phyloP scores from a whole-genome alignment of 164 flowering plant genomes.

The Tetrastigma voinierianum region DNA sequence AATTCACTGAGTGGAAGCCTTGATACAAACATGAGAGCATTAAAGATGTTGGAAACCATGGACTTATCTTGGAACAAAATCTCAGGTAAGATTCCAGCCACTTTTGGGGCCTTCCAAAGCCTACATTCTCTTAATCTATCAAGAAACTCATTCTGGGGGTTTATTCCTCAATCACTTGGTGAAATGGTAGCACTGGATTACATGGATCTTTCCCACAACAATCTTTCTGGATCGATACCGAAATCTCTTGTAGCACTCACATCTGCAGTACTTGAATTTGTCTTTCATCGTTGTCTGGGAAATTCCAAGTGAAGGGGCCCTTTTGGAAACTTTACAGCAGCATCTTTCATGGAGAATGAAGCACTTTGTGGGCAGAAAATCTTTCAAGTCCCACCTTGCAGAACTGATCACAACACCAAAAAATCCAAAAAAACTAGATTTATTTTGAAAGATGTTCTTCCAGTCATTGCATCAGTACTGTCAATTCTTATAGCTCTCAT shows the following conservation, averaged over 20 bases:
- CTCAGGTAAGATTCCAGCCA: slow-evolving; percentile 4
- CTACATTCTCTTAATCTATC: neutral
- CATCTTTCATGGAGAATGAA: slow-evolving; percentile 10
- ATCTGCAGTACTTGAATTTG: slow-evolving; percentile 11
- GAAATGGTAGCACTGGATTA: neutral
- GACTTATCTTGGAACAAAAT: slow-evolving; percentile 15
- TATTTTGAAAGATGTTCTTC: neutral
- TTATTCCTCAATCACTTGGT: slow-evolving; percentile 7
- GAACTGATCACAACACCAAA: neutral
- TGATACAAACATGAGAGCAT: slow-evolving; percentile 9
- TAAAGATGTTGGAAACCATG: slow-evolving; percentile 2
- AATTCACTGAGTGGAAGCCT: slow-evolving; percentile 16
- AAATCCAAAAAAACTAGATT: no score
- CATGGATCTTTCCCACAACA: slow-evolving; percentile 12
- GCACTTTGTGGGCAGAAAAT: slow-evolving; percentile 11
- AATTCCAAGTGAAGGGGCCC: slow-evolving; percentile 13
- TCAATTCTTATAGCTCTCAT: neutral
- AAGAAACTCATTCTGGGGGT: slow-evolving; percentile 4
- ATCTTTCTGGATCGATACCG: slow-evolving; percentile 8
- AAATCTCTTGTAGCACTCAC: neutral
- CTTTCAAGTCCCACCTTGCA: neutral
- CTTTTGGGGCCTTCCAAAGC: slow-evolving; percentile 1
- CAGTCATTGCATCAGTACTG: neutral
- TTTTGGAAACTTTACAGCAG: slow-evolving; percentile 10
- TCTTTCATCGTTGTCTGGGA: slow-evolving; percentile 12